phyloP scores from a whole-genome alignment of 176 grass and related monocot species.

The Eragrostis curvula region DNA sequence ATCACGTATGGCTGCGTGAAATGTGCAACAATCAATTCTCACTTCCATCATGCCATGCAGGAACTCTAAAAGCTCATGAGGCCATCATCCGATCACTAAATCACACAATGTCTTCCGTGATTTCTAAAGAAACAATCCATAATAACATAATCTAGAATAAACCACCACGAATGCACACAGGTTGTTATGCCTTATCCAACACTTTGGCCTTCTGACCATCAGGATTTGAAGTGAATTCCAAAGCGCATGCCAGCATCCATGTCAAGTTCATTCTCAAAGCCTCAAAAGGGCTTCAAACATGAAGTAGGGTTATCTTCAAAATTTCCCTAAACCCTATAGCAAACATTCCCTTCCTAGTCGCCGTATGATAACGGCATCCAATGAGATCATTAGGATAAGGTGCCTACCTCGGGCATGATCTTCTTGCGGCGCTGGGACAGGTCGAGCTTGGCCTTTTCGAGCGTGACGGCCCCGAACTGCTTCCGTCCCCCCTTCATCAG shows the following conservation, averaged over 20 bases:
- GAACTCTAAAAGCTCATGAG: background rate
- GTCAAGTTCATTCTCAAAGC: constrained; percentile 18
- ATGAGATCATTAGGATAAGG: constrained; percentile 18
- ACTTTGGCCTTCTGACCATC: constrained; percentile 2
- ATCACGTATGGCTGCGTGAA: no score
- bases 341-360: background rate
- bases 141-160: constrained; percentile 16
- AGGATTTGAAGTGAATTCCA: background rate
- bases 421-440: constrained; percentile 58
- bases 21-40: background rate
- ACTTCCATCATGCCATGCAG: constrained; percentile 1
- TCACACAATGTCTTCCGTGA: background rate
- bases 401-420: constrained; percentile 70
- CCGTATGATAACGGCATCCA: background rate
- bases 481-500: constrained; percentile 64
- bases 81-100: background rate
- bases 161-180: background rate
- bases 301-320: constrained; percentile 11
- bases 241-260: background rate
- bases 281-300: background rate
- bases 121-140: background rate
- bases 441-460: constrained; percentile 81
- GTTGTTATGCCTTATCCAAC: constrained; percentile 24
- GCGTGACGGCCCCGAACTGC: constrained; percentile 64
- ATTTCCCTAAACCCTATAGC: constrained; percentile 21